phyloP scores from a whole-genome alignment of 805 yeast genomes.

The Schwanniomyces pseudopolymorphus region DNA sequence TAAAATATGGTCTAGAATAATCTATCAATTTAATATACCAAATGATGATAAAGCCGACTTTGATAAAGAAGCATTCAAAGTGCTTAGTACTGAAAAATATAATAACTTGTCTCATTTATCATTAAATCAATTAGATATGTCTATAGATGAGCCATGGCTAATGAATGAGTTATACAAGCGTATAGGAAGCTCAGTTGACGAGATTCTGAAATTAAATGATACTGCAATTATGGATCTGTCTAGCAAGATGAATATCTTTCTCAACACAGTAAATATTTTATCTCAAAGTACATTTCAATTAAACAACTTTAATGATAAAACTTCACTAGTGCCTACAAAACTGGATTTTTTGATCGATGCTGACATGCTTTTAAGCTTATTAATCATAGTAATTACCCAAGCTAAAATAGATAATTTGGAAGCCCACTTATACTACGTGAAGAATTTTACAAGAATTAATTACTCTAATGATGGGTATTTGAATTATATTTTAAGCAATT shows the following conservation, averaged over 20 bases:
- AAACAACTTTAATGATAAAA: background rate
- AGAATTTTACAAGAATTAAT: slow-evolving; percentile 49
- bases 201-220: slow-evolving; percentile 49
- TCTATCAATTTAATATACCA: slow-evolving; percentile 30
- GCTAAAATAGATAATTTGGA: slow-evolving; percentile 59
- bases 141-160: slow-evolving; percentile 39
- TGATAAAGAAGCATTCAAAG: slow-evolving; percentile 24
- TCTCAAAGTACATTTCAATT: slow-evolving; percentile 27
- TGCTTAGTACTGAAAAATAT: slow-evolving; percentile 32
- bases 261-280: slow-evolving; percentile 52
- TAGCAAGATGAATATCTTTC: slow-evolving; percentile 48
- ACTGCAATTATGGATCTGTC: slow-evolving; percentile 38
- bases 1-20: slow-evolving; percentile 57
- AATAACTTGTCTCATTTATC: slow-evolving; percentile 39
- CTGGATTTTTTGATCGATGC: slow-evolving; percentile 59
- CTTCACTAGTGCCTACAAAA: background rate
- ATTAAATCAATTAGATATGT: slow-evolving; percentile 51
- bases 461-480: slow-evolving; percentile 50
- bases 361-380: slow-evolving; percentile 71
- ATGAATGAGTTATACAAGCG: slow-evolving; percentile 35
- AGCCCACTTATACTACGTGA: slow-evolving; percentile 65
- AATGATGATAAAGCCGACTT: slow-evolving; percentile 18
- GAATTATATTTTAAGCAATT: slow-evolving; percentile 78
- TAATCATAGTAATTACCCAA: slow-evolving; percentile 68
- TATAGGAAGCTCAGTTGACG: slow-evolving; percentile 50